Conservation (phyloP, 2,329 filamentous ascomycete genomes). For the Thelonectria discophora region DNA sequence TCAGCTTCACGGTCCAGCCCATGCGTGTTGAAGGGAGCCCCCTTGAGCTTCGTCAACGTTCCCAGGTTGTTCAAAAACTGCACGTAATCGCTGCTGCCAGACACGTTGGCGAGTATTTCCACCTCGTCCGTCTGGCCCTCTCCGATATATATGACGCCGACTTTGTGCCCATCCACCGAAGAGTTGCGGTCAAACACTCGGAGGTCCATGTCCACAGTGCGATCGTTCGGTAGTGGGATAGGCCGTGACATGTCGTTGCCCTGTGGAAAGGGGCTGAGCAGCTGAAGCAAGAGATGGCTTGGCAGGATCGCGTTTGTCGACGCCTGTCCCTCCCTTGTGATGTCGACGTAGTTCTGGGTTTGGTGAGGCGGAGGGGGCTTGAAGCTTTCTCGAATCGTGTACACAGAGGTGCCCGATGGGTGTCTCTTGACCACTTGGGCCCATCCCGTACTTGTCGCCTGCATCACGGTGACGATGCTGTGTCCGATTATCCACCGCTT, state of each 20-base stretch:
- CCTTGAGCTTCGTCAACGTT: conserved; percentile 80
- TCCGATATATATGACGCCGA: conserved; percentile 92
- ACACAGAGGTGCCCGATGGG: conserved; percentile 72
- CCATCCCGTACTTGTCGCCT: conserved; percentile 71
- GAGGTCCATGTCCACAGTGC: conserved; percentile 77
- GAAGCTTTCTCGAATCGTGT: conserved; percentile 68
- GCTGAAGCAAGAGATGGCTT: conserved; percentile 75
- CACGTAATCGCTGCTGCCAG: conserved; percentile 87
- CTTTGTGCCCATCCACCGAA: conserved; percentile 93
- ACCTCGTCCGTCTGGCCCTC: conserved; percentile 83
- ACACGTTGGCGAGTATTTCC: conserved; percentile 87
- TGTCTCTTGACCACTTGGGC: conserved; percentile 77
- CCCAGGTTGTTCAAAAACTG: conserved; percentile 85
- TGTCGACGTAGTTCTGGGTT: conserved; percentile 56
- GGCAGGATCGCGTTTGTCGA: conserved; percentile 72
- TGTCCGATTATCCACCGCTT: conserved; percentile 78
- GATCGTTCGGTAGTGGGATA: conserved; percentile 76
- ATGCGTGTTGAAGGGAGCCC: conserved; percentile 90
- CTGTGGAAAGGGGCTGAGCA: conserved; percentile 71
- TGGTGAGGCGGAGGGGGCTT: conserved; percentile 67
- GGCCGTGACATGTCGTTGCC: conserved; percentile 69
- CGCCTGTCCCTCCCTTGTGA: conserved; percentile 59
- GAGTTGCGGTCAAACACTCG: conserved; percentile 85
- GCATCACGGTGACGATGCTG: conserved; percentile 78
- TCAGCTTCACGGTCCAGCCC: conserved; percentile 83